These are phyloP conservation scores for Stagonosporopsis tanaceti DNA, from an alignment of 2,329 filamentous ascomycete genomes.

Conservation along the genomic window DNA sequence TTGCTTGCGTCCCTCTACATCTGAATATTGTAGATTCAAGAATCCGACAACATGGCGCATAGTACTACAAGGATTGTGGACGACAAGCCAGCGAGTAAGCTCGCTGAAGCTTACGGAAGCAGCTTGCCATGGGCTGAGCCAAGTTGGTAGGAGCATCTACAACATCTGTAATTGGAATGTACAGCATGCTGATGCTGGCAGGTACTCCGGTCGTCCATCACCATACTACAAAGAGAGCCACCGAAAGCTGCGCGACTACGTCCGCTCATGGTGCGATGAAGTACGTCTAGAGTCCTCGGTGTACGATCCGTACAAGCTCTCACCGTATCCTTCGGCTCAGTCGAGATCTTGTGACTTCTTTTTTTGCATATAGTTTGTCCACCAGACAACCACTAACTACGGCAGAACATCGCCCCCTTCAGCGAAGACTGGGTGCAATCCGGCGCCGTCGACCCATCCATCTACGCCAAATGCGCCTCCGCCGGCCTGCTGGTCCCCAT, in stretches of 20 bases:
- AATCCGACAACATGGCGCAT: slow-evolving; percentile 9
- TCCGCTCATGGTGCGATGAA: slow-evolving; percentile 43
- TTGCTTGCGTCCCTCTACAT: not conserved
- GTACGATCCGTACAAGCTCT: no score
- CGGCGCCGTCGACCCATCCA: slow-evolving; percentile 33
- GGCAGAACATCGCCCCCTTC: slow-evolving; percentile 36
- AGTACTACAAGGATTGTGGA: slow-evolving; percentile 14
- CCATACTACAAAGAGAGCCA: slow-evolving; percentile 46
- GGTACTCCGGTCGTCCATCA: slow-evolving; percentile 44
- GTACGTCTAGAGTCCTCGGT: slow-evolving; percentile 18
- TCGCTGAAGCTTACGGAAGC: slow-evolving; percentile 33
- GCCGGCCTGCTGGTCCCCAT: slow-evolving; percentile 43
- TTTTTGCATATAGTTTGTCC: no score
- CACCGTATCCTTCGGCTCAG: not conserved
- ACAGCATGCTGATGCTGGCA: slow-evolving; percentile 9
- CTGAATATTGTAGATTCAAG: not conserved
- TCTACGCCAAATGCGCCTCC: slow-evolving; percentile 39
- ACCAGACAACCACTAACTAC: slow-evolving; percentile 11
- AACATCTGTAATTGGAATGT: not conserved
- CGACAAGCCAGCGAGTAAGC: slow-evolving; percentile 21
- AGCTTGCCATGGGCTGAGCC: slow-evolving; percentile 44
- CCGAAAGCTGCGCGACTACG: slow-evolving; percentile 35
- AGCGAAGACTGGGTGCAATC: slow-evolving; percentile 39
- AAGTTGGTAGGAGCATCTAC: slow-evolving; percentile 29
- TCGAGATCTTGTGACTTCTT: not conserved